phyloP scores from a whole-genome alignment of 2,329 filamentous ascomycete genomes.

The Aspergillus udagawae region DNA sequence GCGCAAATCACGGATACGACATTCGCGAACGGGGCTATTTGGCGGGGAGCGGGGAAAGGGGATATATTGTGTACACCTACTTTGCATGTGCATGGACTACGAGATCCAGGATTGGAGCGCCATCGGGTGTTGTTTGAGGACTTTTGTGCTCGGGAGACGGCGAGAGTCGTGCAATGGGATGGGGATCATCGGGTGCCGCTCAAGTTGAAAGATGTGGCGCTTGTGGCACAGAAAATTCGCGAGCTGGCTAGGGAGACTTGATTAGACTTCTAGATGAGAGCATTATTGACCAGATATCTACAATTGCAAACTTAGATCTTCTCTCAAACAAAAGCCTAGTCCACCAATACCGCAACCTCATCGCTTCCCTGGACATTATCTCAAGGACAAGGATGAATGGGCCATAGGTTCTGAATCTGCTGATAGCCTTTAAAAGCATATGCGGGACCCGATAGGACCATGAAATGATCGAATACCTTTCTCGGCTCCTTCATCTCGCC shows the following conservation, averaged over 20 bases:
- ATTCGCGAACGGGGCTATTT: neutral
- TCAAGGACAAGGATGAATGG: neutral
- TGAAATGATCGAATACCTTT: neutral
- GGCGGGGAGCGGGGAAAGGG: neutral
- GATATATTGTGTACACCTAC: conserved; percentile 54
- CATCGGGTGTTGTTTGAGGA: conserved; percentile 55
- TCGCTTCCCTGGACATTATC: neutral
- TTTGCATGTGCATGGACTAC: conserved; percentile 64
- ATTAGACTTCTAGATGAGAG: conserved; percentile 18
- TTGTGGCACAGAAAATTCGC: conserved; percentile 51
- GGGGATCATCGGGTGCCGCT: conserved; percentile 68
- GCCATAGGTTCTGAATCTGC: neutral
- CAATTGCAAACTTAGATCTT: neutral
- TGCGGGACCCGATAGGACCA: neutral
- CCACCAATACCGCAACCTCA: neutral
- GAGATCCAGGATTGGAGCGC: conserved; percentile 56
- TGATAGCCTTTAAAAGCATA: neutral
- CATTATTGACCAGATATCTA: neutral
- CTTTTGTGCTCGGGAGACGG: conserved; percentile 56
- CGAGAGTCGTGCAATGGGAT: conserved; percentile 66
- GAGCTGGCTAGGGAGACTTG: conserved; percentile 50
- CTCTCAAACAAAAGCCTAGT: neutral
- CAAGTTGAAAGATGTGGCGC: conserved; percentile 61
- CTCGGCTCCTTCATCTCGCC: neutral
- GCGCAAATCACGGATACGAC: neutral